Base-by-base conservation (phyloP, 164 flowering plant genomes). In the Vitis rupestris region DNA sequence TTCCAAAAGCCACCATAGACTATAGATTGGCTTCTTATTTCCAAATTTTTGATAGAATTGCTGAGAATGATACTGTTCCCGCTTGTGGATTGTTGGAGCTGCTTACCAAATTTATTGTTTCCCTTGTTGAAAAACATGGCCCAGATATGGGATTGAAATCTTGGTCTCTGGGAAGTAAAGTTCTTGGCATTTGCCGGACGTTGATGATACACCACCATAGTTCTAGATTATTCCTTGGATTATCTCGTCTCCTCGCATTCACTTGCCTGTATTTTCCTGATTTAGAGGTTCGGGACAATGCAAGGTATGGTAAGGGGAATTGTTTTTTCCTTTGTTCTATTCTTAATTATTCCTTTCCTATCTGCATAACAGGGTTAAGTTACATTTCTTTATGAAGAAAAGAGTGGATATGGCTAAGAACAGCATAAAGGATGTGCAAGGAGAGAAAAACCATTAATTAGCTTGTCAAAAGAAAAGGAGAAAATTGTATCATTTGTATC, bases 251-350 rank as follows among this genome's bases (percentile, higher is more conserved):
- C 37, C 86, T 93, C 66, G 84, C 93, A 50, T 91, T 87, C 79
- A 80, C 85, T 19, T 84, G 91, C 76, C 91, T 90, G 49, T 87
- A 82, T 78, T 93, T 95, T 76, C 99, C 99, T 56, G 98, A 95
- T 80, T 62, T 95, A 86, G 98, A 95, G 80, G 85, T 95, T 74
- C 97, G 99, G 71, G 99, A 95, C 69, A 84, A 82, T 89, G 97
- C 98, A 76, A 91, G 98, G 99, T 95, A 85, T 48, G 68, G 31
- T 54, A 7, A 54, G 68, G 52, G 59, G 54, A 54, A 9, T 73
- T 48, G 1, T 10, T 57, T 57, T 17, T 17, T 44, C 47, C 68
- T 49, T 53, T 15, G 6, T 5, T 44, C 10, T 7, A 30, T 62
- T 65, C 10, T 31, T 19, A 53, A 23, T 31, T 59, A 9, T 8